Evolutionary conservation across 139 green algal genomes (phyloP), one percentile per base, ranked within the genome.

Genomic region (Chlorella sp.): DNA sequence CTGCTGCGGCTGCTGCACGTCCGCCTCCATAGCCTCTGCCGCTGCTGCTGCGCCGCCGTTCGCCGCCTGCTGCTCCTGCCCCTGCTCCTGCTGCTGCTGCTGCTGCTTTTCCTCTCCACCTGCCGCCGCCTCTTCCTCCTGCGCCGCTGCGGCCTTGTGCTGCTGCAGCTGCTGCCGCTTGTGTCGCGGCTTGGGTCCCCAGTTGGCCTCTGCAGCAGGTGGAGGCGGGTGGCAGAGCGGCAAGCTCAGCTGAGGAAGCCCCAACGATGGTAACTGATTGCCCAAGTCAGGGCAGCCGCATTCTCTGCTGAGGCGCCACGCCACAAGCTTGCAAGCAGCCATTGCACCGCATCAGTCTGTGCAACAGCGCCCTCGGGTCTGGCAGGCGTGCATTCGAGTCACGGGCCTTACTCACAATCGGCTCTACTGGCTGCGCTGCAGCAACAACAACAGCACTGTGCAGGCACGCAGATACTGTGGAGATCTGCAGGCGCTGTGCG

Each of bases 141-240:
- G 22, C 24, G 16, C 22, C 41, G 46, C 38, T 40, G 36, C 38
- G 3, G 84, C n/a, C 36, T 84, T 41, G 36, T 83, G 32, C 24
- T 24, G n/a, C 74, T 73, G 41, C 34, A 26, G 56, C 56, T 68
- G 40, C 38, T 78, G 67, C 68, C 73, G 70, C 81, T 81, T 81
- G 38, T 90, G 87, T 56, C 64, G 73, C 43, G 76, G 41, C 73
- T 97, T 98, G 51, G 96, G 96, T 0, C 96, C 96, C 96, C 96
- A 99, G 76, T 95, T 93, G 22, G 92, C 70, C 76, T 97, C 93
- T 43, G 77, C 77, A 70, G 1, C 20, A 22, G 30, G 28, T 36
- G 54, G 44, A 34, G 43, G 32, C 22, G 38, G 30, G 30, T 1
- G 11, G 41, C 24, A 14, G 19, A 20, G 6, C 41, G 32, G 8